phyloP scores from a whole-genome alignment of 2,329 filamentous ascomycete species.

The Monilinia fructigena region DNA sequence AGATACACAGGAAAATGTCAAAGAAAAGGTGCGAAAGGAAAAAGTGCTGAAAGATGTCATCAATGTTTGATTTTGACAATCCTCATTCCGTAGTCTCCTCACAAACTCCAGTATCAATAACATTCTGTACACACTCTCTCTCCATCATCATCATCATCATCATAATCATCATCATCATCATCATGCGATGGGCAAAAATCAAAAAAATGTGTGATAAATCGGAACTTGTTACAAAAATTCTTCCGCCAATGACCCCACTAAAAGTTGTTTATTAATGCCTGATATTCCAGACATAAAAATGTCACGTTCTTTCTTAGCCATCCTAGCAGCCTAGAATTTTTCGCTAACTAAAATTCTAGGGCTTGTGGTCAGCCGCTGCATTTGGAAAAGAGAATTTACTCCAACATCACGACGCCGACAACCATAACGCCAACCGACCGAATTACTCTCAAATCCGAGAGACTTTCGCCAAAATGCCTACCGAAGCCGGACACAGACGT shows the following conservation, averaged over 20 bases:
- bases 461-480: slow-evolving; percentile 73
- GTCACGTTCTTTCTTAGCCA: slow-evolving; percentile 11
- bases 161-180: no score
- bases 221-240: slow-evolving; percentile 1
- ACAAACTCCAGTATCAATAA: neutral
- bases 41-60: neutral
- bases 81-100: neutral
- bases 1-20: no score
- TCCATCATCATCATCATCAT: no score
- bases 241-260: neutral
- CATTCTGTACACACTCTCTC: neutral
- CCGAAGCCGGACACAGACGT: slow-evolving; percentile 86
- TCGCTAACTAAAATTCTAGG: slow-evolving; percentile 20
- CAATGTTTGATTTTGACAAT: neutral
- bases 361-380: neutral
- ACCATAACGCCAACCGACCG: slow-evolving; percentile 30
- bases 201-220: neutral
- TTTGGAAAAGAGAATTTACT: slow-evolving; percentile 20
- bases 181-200: neutral
- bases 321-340: slow-evolving; percentile 19
- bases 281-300: neutral
- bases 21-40: neutral
- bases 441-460: slow-evolving; percentile 47
- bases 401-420: slow-evolving; percentile 38
- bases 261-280: neutral